phyloP scores from a whole-genome alignment of 2,329 filamentous ascomycete species.

The Mariannaea sp. region DNA sequence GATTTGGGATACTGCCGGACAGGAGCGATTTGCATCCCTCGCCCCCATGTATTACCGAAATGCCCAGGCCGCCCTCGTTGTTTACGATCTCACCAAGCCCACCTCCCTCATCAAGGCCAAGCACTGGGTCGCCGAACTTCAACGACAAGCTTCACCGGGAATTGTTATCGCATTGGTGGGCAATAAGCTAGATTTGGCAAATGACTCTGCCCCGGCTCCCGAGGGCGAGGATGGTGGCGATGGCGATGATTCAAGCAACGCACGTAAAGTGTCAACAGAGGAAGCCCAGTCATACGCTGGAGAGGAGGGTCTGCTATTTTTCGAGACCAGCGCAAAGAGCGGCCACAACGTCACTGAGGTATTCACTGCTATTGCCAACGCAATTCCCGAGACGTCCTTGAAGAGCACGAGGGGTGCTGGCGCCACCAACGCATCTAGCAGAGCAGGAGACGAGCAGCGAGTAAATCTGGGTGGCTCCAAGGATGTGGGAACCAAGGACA shows the following conservation, averaged over 20 bases:
- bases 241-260: conserved; percentile 69
- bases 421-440: conserved; percentile 64
- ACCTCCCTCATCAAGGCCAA: conserved; percentile 95
- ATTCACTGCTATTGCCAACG: conserved; percentile 97
- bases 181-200: conserved; percentile 92
- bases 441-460: conserved; percentile 69
- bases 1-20: conserved; percentile 98
- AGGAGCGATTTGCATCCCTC: conserved; percentile 94
- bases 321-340: conserved; percentile 97
- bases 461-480: conserved; percentile 81
- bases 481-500: conserved; percentile 81
- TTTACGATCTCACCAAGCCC: conserved; percentile 97
- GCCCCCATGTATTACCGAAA: conserved; percentile 99
- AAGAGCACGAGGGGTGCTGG: conserved; percentile 82
- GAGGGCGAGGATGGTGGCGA: conserved; percentile 58
- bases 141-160: conserved; percentile 92
- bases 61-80: conserved; percentile 93
- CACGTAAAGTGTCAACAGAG: conserved; percentile 85
- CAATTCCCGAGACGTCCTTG: conserved; percentile 94
- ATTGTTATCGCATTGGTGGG: conserved; percentile 97
- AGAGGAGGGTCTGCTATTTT: conserved; percentile 92
- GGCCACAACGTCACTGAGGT: conserved; percentile 94
- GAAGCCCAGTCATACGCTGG: conserved; percentile 94
- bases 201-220: conserved; percentile 53
- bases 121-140: conserved; percentile 97